phyloP scores from a whole-genome alignment of 345 rosid genomes.

The Eucalyptus polyanthemos region DNA sequence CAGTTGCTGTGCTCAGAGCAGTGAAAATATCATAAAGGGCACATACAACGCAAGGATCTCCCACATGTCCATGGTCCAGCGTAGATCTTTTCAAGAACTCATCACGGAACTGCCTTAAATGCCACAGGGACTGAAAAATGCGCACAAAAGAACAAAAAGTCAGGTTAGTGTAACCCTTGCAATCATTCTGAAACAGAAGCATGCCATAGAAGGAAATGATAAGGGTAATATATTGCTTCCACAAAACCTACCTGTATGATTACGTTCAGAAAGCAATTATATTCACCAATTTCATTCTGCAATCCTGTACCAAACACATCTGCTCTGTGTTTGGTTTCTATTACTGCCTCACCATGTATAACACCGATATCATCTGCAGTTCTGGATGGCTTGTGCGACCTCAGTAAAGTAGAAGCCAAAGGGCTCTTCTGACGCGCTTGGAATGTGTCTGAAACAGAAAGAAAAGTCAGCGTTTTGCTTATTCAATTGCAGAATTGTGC shows the following conservation, averaged over 20 bases:
- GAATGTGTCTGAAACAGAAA: constrained; percentile 36
- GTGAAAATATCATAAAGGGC: constrained; percentile 61
- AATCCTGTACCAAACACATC: constrained; percentile 71
- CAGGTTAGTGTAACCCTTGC: neutral
- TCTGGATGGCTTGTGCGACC: constrained; percentile 2
- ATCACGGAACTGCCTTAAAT: constrained; percentile 64
- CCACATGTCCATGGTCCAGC: constrained; percentile 73
- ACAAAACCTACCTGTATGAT: constrained; percentile 69
- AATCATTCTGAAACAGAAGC: neutral
- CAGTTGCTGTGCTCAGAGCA: constrained; percentile 51
- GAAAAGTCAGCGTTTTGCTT: neutral
- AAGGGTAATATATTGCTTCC: neutral
- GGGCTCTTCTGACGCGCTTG: constrained; percentile 41
- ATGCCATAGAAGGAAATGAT: neutral
- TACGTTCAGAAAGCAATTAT: constrained; percentile 94
- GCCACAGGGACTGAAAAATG: constrained; percentile 81
- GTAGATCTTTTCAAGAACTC: constrained; percentile 72
- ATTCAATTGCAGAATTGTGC: neutral
- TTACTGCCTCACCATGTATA: constrained; percentile 16
- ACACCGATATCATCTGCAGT: constrained; percentile 12
- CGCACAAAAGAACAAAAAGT: neutral
- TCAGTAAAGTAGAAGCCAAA: constrained; percentile 15
- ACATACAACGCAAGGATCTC: constrained; percentile 94
- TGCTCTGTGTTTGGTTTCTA: constrained; percentile 13
- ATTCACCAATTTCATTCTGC: constrained; percentile 93